A percentile compares a stretch with the other conserved stretches of the same genome.
phyloP scores from a whole-genome alignment of 177 flowering plant species.

The Vitis hybrid region DNA sequence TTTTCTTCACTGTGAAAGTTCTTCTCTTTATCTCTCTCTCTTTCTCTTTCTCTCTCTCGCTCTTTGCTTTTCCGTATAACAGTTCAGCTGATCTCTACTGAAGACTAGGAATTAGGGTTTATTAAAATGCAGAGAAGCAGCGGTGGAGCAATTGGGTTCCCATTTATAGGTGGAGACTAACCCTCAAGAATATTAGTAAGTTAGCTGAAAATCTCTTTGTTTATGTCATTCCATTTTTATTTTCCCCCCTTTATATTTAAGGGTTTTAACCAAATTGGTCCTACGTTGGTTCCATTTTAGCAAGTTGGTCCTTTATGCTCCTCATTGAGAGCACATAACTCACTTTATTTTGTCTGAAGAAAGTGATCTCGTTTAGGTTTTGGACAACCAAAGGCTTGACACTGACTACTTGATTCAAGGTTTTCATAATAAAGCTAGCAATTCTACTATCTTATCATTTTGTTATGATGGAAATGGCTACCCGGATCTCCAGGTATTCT shows the following conservation, averaged over 20 bases:
- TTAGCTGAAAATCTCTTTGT: not conserved
- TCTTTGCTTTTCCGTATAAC: not conserved
- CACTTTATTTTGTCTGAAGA: constrained; percentile 1
- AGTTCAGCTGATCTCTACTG: not conserved
- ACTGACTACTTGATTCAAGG: not conserved
- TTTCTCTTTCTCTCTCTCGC: not conserved
- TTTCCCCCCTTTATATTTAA: not conserved
- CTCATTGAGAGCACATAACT: not conserved
- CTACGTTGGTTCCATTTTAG: not conserved
- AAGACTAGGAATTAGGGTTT: not conserved
- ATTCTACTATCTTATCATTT: not conserved
- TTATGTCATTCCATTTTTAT: not conserved
- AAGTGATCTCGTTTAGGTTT: not conserved
- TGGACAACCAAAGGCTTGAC: not conserved
- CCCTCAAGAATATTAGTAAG: not conserved
- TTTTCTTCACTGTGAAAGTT: no score
- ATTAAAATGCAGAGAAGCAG: constrained; percentile 11
- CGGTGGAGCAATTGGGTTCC: constrained; percentile 1
- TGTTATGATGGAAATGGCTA: not conserved
- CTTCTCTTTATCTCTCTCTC: not conserved
- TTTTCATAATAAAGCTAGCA: not conserved
- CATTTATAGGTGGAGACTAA: not conserved
- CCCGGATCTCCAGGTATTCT: not conserved
- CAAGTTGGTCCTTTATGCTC: not conserved
- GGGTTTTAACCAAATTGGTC: not conserved